A percentile compares a stretch with the other conserved stretches of the same genome.
Evolutionary conservation across 441 rosid genomes (phyloP).

Genomic region (Populus tomentosa): DNA sequence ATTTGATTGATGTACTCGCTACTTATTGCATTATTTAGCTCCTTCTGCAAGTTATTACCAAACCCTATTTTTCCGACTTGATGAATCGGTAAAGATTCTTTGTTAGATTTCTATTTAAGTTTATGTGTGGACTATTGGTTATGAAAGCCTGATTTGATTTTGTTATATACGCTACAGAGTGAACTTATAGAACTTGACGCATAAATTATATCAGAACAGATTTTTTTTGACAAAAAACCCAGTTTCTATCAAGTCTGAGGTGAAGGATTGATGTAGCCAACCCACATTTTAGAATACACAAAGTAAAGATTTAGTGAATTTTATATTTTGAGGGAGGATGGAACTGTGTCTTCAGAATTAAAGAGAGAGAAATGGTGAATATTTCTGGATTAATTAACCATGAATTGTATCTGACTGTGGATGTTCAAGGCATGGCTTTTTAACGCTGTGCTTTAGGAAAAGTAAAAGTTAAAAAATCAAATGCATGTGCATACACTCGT

Average conservation of each 20-base stretch:
- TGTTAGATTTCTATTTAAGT: not conserved
- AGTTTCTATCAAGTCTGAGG: not conserved
- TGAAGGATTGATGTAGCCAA: not conserved
- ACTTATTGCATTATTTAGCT: not conserved
- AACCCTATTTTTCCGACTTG: not conserved
- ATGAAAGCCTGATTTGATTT: not conserved
- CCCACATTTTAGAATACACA: not conserved
- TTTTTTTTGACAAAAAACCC: not conserved
- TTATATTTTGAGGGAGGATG: not conserved
- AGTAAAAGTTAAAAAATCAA: not conserved
- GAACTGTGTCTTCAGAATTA: not conserved
- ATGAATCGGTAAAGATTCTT: not conserved
- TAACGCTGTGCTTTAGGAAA: not conserved
- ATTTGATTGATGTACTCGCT: slow-evolving; percentile 1
- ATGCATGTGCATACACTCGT: not conserved
- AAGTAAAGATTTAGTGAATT: not conserved
- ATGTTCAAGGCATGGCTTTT: not conserved
- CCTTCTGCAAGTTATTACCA: not conserved
- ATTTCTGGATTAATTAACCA: not conserved
- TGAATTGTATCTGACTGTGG: not conserved
- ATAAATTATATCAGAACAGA: not conserved
- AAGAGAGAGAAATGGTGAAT: not conserved
- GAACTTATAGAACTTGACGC: not conserved
- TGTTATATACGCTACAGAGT: not conserved
- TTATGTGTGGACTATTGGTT: not conserved